Conservation (phyloP, 495 filamentous ascomycete species). For the Podospora tetraspora region DNA sequence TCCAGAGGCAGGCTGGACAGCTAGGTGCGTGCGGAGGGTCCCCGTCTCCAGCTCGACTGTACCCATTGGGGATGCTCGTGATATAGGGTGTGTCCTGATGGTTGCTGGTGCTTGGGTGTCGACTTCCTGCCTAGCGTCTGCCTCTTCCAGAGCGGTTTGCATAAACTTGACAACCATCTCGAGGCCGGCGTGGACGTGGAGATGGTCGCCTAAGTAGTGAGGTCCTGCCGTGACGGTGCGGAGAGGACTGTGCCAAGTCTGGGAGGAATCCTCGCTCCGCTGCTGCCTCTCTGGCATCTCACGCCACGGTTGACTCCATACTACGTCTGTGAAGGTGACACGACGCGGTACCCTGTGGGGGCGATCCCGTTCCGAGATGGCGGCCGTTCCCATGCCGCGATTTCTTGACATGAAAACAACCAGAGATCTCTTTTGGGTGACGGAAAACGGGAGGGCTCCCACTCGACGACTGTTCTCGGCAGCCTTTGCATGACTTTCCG, state of each 20-base stretch:
- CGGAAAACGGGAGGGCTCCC: background rate
- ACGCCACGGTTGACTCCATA: background rate
- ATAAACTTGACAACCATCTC: background rate
- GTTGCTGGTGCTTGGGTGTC: too few relatives aligned
- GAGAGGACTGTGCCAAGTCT: background rate
- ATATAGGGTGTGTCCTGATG: background rate
- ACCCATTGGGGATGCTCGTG: background rate
- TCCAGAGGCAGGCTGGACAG: constrained; percentile 14
- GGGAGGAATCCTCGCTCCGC: background rate
- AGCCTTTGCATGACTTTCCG: background rate
- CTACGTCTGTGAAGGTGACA: background rate
- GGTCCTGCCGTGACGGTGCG: background rate
- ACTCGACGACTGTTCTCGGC: background rate
- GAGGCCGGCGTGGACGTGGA: background rate
- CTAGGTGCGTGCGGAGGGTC: constrained; percentile 2
- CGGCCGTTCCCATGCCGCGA: background rate
- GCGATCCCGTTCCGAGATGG: background rate
- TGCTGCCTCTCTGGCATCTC: background rate
- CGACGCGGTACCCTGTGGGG: background rate
- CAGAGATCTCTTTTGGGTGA: background rate
- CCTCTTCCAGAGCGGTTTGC: background rate
- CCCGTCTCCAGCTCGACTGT: background rate
- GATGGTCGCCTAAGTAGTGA: background rate
- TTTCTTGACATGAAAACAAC: background rate
- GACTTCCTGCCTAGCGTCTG: background rate